Conservation (phyloP, 805 yeast genomes). For the Hanseniaspora meyeri region DNA sequence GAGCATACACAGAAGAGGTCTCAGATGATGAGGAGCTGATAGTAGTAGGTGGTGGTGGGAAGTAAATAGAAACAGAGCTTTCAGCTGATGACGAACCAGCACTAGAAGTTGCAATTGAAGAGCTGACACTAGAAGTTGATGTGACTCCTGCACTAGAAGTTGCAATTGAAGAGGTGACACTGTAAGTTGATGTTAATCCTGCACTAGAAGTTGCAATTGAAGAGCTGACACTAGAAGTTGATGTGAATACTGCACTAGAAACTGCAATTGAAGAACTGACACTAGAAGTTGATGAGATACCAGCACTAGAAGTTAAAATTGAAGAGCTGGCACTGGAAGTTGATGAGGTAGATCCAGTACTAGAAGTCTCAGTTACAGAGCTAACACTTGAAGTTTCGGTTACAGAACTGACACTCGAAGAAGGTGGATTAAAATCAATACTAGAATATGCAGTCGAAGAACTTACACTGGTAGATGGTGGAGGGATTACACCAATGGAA, state of each 20-base stretch:
- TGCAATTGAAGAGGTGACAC: neutral
- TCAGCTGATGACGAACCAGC: neutral
- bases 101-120: neutral
- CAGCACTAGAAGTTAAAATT: too few relatives aligned
- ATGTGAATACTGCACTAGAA: neutral
- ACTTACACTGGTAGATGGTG: too few relatives aligned
- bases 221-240: neutral
- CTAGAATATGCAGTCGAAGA: neutral
- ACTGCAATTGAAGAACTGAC: neutral
- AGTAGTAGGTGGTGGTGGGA: too few relatives aligned
- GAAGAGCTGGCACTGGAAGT: neutral
- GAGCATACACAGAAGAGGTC: slow-evolving; percentile 10
- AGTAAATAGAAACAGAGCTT: too few relatives aligned
- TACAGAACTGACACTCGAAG: neutral
- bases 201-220: neutral
- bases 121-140: neutral
- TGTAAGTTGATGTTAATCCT: slow-evolving; percentile 1
- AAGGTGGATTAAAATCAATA: neutral
- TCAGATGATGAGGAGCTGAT: too few relatives aligned
- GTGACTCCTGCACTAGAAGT: neutral
- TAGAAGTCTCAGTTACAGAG: neutral
- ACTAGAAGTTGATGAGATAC: too few relatives aligned
- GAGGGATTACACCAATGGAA: too few relatives aligned
- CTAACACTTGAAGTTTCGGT: neutral
- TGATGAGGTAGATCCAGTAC: slow-evolving; percentile 2